Evolutionary conservation across 768 basidiomycete genomes (phyloP), one percentile per base, ranked within the genome.

Genomic region (Astraeus odoratus): DNA sequence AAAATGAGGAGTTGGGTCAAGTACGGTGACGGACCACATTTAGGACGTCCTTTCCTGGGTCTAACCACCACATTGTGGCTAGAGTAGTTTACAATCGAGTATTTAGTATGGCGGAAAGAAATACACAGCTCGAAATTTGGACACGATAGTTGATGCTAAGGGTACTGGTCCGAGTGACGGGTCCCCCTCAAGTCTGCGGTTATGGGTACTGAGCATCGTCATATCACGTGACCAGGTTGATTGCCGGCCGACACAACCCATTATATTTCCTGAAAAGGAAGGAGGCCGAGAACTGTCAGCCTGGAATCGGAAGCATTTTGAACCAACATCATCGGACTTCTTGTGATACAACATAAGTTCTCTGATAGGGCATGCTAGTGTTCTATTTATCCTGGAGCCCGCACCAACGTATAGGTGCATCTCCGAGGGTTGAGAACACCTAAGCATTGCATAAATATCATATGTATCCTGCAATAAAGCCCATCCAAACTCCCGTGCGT

Each of bases 11-110:
- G 41, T 36, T 33, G 19, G 20, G 46, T n/a, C n/a, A n/a, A n/a
- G n/a, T n/a, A n/a, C 43, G 13, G 27, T 22, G 19, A 73, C 81
- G 51, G 47, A 90, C 88, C 47, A 87, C 76, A 64, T 86, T 83
- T 53, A 90, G 66, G 31, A 89, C 75, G 64, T 91, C 87, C 62
- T 88, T 89, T 44, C 84, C 86, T 42, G 88, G 88, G 64, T 89
- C 84, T 30, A 85, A 69, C 84, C 86, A 90, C 87, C 87, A 90
- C 84, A 88, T 87, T 51, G 52, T 58, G 67, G 58, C 40, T 34
- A 50, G 24, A 18, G 25, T 48, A 33, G 24, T 30, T 25, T 24
- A 15, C 25, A 12, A 40, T 20, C 8, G 20, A n/a, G n/a, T 35
- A 13, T 23, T 34, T 12, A 31, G 30, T 29, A 6, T 29, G 27